These are phyloP conservation scores for Fusarium agapanthi DNA, from an alignment of 2,329 filamentous ascomycete genomes.

Conservation along the genomic window DNA sequence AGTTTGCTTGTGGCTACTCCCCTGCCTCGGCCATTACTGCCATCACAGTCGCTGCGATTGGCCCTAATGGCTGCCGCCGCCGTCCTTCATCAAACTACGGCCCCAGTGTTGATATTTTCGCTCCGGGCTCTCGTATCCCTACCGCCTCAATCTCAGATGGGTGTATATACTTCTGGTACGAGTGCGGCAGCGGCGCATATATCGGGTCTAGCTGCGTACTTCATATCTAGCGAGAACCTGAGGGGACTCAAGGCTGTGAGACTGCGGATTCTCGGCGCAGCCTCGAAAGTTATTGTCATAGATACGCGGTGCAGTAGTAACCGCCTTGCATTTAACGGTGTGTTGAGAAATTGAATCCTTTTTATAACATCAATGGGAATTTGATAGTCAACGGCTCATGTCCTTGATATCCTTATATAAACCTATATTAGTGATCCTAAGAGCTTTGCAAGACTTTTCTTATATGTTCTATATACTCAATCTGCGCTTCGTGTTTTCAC, in stretches of 20 bases:
- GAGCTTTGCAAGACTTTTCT: neutral
- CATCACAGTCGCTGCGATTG: conserved; percentile 7
- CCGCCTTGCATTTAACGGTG: neutral
- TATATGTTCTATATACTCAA: neutral
- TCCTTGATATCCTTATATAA: accelerated
- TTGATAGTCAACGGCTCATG: neutral
- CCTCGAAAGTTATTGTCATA: neutral
- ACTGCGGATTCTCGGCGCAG: neutral
- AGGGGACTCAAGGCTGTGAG: neutral
- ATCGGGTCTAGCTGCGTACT: neutral
- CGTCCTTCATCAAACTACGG: neutral
- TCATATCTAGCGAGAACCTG: neutral
- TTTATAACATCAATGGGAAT: neutral
- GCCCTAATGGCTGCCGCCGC: neutral
- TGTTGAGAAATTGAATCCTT: neutral
- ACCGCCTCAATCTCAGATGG: neutral
- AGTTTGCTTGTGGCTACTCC: neutral
- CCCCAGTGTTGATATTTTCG: neutral
- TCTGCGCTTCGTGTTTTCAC: neutral
- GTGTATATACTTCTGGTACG: neutral
- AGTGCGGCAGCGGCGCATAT: neutral
- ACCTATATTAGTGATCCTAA: accelerated
- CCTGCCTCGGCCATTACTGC: neutral
- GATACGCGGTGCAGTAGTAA: neutral
- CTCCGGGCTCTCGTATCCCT: neutral